A percentile compares a stretch with the other conserved stretches of the same genome.
phyloP scores from a whole-genome alignment of 345 rosid species.

The Raphanus sativus region DNA sequence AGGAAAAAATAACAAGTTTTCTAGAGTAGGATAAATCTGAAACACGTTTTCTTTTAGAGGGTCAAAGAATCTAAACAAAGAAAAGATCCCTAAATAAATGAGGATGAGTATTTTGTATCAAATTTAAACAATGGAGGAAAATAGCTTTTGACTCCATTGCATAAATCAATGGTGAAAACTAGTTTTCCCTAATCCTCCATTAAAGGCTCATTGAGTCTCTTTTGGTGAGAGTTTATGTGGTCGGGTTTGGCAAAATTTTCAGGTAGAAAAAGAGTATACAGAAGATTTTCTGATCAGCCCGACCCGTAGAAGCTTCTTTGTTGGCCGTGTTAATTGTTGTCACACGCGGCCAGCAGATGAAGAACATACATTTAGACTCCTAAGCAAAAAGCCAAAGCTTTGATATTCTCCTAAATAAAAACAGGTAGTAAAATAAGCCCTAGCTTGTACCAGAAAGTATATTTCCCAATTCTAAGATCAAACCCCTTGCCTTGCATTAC shows the following conservation, averaged over 20 bases:
- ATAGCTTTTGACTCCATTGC: conserved; percentile 29
- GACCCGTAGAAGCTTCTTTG: conserved; percentile 31
- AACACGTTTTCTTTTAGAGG: conserved; percentile 20
- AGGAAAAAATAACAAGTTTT: conserved; percentile 14
- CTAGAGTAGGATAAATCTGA: conserved; percentile 24
- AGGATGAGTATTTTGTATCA: conserved; percentile 29
- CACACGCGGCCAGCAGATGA: conserved; percentile 45
- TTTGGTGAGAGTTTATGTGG: conserved; percentile 35
- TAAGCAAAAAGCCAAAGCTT: conserved; percentile 30
- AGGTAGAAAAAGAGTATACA: conserved; percentile 2
- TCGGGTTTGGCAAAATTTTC: conserved; percentile 37
- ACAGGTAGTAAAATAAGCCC: neutral
- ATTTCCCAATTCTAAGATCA: neutral
- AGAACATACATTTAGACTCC: conserved; percentile 35
- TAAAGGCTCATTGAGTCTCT: conserved; percentile 35
- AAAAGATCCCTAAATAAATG: conserved; percentile 24
- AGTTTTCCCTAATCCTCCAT: conserved; percentile 29
- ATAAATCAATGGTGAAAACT: conserved; percentile 33
- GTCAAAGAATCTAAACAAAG: conserved; percentile 36
- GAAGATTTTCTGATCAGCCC: conserved; percentile 30
- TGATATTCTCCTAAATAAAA: conserved; percentile 8
- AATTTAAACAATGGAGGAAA: conserved; percentile 41
- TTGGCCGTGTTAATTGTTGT: conserved; percentile 46
- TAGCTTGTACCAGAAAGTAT: conserved; percentile 5
- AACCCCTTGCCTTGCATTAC: neutral